Evolutionary conservation across 2,329 filamentous ascomycete genomes (phyloP), one percentile per base, ranked within the genome.

Genomic region (Ophiostoma perfectum): DNA sequence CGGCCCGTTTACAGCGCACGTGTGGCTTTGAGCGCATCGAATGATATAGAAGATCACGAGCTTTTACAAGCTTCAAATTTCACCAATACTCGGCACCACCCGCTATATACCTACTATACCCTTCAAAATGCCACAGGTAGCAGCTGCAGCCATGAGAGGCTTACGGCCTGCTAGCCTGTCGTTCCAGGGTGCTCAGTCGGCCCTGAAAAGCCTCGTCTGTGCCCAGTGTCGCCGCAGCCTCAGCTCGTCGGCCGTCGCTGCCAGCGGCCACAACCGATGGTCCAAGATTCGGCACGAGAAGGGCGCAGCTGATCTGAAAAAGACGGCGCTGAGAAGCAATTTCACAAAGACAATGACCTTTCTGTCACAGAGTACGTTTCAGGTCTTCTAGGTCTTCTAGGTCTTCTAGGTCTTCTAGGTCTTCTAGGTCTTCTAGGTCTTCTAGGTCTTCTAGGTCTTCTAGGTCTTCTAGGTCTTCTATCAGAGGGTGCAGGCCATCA

Each of bases 251-350:
- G 72, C 81, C 8, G 69, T 74, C 7, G 75, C 79, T 14, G 78
- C 80, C 70, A 88, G 90, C 38, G 93, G 93, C 14, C 93, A 97
- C 80, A 97, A 90, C 78, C 90, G 93, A 77, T 99, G 95, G 95
- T 93, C 92, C 69, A 96, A 95, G 75, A 98, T 97, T 80, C 91
- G 90, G 76, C 95, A 98, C 78, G 92, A 95, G 78, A 99, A 99
- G 79, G 93, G 90, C 66, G 91, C 89, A 71, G 90, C 89, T 69
- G 95, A 99, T 78, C 84, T 84, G 70, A 88, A 89, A 73, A 97
- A 93, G 79, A 92, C 88, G 78, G 84, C 84, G 60, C 83, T 89
- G 73, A 88, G 93, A 42, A 86, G 84, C 64, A 78, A 83, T 62
- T 85, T 96, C 73, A 84, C 89, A 36, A 88, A 91, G 73, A 86